Base-by-base conservation (phyloP, 192 early-diverging fungal species). In the Coemansia sp. region DNA sequence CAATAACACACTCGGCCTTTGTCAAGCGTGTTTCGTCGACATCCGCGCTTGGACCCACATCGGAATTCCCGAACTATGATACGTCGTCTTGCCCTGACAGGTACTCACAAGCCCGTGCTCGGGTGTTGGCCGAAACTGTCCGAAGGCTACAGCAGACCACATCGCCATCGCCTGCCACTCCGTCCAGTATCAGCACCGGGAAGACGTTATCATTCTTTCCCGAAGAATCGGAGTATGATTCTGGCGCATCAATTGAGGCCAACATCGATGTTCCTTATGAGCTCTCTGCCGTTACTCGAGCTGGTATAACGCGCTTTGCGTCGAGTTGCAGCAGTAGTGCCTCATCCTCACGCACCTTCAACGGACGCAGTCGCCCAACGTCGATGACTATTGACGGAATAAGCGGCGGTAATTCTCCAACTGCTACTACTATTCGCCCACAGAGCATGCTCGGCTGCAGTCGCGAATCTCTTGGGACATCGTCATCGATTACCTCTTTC, bases 151-250 rank as follows among this genome's bases (percentile, higher is more conserved):
- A 81, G 31, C 67, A 69, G 19, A 56, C 65, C 13, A 61, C 65
- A 24, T 58, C 65, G 4, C 65, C 64, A 41, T 61, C 69, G 8
- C 78, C 78, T 1, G 45, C 71, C 8, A 73, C 78, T 4, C 78
- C 78, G 17, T 81, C 78, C 3, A 81, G 78, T 56, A 72, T 76
- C 22, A 50, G 58, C 67, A 76, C 78, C 15, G 73, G 74, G 24
- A 69, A 69, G 40, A 81, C 78, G 2, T 55, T 81, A 45, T 71
- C 78, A 4, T 81, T 67, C 55, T 81, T 72, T 20, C 73, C 73
- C 34, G 74, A 81, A 56, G 77, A 75, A 27, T 62, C 62, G 31
- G 77, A 80, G 64, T 68, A 72, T 42, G 67, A 69, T 17, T 32
- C 62, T 5, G 3, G 41, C 31, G 59, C 41, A 11, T 53, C 32